phyloP scores from a whole-genome alignment of 2,329 filamentous ascomycete genomes.

The Fonsecaea pugnacius region DNA sequence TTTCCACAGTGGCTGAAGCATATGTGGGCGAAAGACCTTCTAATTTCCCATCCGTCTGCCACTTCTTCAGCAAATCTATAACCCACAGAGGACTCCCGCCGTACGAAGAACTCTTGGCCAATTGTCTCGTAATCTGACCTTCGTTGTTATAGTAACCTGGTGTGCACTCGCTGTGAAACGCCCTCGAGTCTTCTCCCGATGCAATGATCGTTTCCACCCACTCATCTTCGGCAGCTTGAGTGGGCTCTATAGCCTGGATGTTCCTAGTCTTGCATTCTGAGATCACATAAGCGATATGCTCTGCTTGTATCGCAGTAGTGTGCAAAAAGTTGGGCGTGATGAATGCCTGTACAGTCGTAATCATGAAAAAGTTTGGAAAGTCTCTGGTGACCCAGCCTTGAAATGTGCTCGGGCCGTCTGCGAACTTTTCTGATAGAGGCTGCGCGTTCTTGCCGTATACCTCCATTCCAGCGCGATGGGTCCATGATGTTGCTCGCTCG shows the following conservation, averaged over 20 bases:
- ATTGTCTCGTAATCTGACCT: conserved; percentile 6
- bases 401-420: conserved; percentile 26
- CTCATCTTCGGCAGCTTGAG: conserved; percentile 25
- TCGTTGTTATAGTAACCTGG: conserved; percentile 34
- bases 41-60: not conserved
- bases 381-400: conserved; percentile 28
- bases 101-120: not conserved
- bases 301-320: conserved; percentile 30
- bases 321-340: conserved; percentile 31
- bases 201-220: conserved; percentile 29
- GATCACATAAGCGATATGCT: conserved; percentile 30
- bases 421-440: conserved; percentile 39
- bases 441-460: conserved; percentile 37
- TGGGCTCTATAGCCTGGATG: conserved; percentile 28
- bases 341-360: conserved; percentile 28
- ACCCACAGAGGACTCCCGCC: not conserved
- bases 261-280: conserved; percentile 18
- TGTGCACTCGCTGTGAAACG: conserved; percentile 29
- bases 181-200: conserved; percentile 7
- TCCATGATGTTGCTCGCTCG: conserved; percentile 29
- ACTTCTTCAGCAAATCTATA: not conserved
- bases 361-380: conserved; percentile 33
- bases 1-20: not conserved
- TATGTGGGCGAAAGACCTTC: not conserved
- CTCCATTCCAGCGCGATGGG: conserved; percentile 35